A percentile compares a stretch with the other conserved stretches of the same genome.
Evolutionary conservation across 106 monocot genomes (phyloP).

Genomic region (Allium fistulosum): DNA sequence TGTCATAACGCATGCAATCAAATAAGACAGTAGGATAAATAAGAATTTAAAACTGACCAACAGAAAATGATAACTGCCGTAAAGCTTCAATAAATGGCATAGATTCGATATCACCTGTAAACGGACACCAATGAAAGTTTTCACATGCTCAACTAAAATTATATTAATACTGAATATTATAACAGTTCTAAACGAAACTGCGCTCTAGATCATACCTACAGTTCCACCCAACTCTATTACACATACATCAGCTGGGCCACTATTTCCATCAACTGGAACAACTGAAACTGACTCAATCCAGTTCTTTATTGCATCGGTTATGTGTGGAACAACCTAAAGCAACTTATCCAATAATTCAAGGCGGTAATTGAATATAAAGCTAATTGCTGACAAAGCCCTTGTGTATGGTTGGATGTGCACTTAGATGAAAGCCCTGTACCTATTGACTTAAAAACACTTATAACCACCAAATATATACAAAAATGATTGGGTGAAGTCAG

Average conservation of each 20-base stretch:
- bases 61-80: slow-evolving; percentile 77
- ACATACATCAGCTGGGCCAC: slow-evolving; percentile 59
- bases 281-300: slow-evolving; percentile 65
- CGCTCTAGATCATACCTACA: slow-evolving; percentile 39
- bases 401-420: too few relatives aligned
- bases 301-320: slow-evolving; percentile 71
- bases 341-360: too few relatives aligned
- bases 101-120: slow-evolving; percentile 75
- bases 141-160: background rate
- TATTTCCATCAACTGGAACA: slow-evolving; percentile 63
- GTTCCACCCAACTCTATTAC: slow-evolving; percentile 86
- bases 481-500: too few relatives aligned
- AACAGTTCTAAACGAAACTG: background rate
- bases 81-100: slow-evolving; percentile 87
- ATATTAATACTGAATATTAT: background rate
- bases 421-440: background rate
- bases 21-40: too few relatives aligned
- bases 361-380: too few relatives aligned
- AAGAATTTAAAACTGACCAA: slow-evolving; percentile 31
- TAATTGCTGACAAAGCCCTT: too few relatives aligned
- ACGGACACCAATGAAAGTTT: too few relatives aligned
- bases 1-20: too few relatives aligned
- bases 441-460: background rate
- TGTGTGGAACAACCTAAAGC: slow-evolving; percentile 67
- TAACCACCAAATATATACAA: background rate